Evolutionary conservation across 2,329 filamentous ascomycete species (phyloP), one percentile per base, ranked within the genome.

Genomic region (Colletotrichum euphorbiae): DNA sequence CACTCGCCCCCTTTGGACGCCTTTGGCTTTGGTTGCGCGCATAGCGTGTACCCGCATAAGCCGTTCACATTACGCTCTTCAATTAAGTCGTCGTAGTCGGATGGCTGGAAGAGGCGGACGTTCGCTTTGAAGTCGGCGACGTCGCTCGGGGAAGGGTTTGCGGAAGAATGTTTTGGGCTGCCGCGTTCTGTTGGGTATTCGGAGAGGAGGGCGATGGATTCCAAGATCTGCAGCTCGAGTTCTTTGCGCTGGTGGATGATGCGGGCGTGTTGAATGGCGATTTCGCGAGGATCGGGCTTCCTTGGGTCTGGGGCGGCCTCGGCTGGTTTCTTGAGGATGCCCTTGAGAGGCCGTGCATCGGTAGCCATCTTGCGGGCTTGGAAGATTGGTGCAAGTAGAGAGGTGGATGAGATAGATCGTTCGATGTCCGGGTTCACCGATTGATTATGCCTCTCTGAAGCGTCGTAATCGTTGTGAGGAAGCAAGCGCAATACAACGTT

Each of bases 21-120:
- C 36, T 84, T 83, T 36, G 85, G 83, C 43, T 89, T 89, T n/a
- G 88, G 84, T 15, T 85, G 85, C 1, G 88, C 80, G 78, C 96
- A 99, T 31, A 98, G 84, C 0, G 87, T 84, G 77, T 98, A 98
- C 1, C 94, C 96, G 80, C 96, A 99, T 19, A 88, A 85, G 48
- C 86, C 88, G 73, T 93, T 90, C 72, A 93, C 91, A 77, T 97
- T 97, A 74, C 96, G 92, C 82, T 99, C 96, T 71, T 91, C 87
- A 69, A 98, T 90, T 56, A 98, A 83, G 71, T 93, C 91, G 75
- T 97, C 93, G 81, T 97, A 97, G 81, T 99, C 95, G 60, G 87
- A 85, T 1, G 94, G 93, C 76, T 95, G 93, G 80, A 98, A 98
- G 48, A 89, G 84, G 9, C 85, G 81, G 24, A 98, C 81, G 40